Conservation (phyloP, 805 yeast genomes). For the Wickerhamomyces xylosicus region DNA sequence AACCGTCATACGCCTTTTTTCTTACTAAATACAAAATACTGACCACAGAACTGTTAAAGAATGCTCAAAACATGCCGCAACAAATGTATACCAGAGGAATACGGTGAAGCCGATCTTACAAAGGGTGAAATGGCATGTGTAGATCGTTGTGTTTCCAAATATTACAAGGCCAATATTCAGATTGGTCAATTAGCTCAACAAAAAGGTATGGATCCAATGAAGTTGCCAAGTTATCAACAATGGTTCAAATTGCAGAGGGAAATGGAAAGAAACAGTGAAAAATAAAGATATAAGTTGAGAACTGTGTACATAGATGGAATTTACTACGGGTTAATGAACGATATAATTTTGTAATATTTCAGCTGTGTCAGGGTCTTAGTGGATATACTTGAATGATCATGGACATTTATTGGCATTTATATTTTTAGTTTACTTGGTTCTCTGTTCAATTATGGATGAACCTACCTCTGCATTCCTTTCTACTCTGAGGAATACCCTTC, state of each 20-base stretch:
- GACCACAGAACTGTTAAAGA: constrained; percentile 14
- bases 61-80: constrained; percentile 51
- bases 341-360: too few species aligned
- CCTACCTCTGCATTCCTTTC: constrained; percentile 14
- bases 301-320: background rate
- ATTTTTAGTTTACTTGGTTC: too few species aligned
- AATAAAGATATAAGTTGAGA: too few species aligned
- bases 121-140: constrained; percentile 80
- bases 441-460: background rate
- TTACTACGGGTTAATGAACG: background rate
- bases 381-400: too few species aligned
- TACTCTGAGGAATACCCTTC: constrained; percentile 6
- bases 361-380: too few species aligned
- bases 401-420: too few species aligned
- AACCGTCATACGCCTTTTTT: background rate
- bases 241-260: background rate
- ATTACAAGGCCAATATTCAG: constrained; percentile 58
- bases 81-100: constrained; percentile 82
- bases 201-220: background rate
- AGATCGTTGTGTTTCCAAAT: constrained; percentile 81
- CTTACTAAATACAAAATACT: constrained; percentile 4
- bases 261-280: background rate
- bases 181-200: constrained; percentile 35
- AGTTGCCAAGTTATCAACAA: background rate
- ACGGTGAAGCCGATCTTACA: constrained; percentile 73